These are phyloP conservation scores for Pseudoneurospora amorphoporcata DNA, from an alignment of 495 filamentous ascomycete genomes.

Conservation along the genomic window DNA sequence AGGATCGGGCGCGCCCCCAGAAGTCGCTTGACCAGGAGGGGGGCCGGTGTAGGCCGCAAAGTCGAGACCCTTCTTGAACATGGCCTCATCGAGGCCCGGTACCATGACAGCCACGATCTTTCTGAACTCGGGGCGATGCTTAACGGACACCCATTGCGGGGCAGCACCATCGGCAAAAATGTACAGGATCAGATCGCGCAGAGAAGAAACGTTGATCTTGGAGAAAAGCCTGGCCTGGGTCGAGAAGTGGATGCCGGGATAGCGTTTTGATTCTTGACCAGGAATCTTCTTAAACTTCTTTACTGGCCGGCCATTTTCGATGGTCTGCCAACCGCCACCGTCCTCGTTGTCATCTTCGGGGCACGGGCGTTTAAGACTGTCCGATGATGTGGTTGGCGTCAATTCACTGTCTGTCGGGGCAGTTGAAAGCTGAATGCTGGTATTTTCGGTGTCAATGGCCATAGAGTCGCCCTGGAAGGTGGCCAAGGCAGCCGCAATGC, in stretches of 20 bases:
- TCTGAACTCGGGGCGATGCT: constrained; percentile 61
- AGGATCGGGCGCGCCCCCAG: constrained; percentile 32
- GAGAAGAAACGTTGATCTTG: constrained; percentile 63
- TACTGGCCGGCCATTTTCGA: constrained; percentile 34
- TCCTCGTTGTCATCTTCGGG: constrained; percentile 29
- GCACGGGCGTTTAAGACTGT: constrained; percentile 30
- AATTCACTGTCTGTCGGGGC: background rate
- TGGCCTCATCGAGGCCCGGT: constrained; percentile 77
- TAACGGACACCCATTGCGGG: constrained; percentile 80
- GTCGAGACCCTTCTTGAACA: constrained; percentile 67
- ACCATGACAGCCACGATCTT: constrained; percentile 92
- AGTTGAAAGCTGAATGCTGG: background rate
- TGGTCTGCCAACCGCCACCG: constrained; percentile 36
- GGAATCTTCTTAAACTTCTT: constrained; percentile 54
- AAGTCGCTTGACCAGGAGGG: constrained; percentile 19
- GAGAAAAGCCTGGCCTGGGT: constrained; percentile 56
- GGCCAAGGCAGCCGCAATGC: constrained; percentile 3
- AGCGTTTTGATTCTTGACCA: constrained; percentile 43
- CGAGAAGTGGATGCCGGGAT: constrained; percentile 63
- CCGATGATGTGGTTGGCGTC: constrained; percentile 10
- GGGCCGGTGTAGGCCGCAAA: constrained; percentile 33
- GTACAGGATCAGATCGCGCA: constrained; percentile 79
- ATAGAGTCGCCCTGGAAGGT: background rate
- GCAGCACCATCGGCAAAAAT: constrained; percentile 72
- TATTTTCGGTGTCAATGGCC: background rate